Percentiles rank a stretch among this genome's conserved stretches.
Evolutionary conservation across 306 rosid species (phyloP).

Genomic region (Prunus mume): DNA sequence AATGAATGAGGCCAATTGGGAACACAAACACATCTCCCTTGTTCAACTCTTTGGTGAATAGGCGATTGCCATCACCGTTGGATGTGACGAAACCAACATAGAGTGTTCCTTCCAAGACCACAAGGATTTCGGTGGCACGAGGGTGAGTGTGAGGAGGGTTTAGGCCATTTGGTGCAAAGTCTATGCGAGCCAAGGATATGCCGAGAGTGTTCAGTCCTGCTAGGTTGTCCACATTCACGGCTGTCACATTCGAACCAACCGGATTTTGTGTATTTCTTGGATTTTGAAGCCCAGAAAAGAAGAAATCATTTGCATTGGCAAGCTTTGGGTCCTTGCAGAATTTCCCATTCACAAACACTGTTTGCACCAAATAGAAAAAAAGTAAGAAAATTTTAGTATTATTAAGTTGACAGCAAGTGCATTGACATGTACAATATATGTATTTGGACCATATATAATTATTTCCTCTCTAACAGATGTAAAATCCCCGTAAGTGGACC

Average conservation of each 20-base stretch:
- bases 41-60: background rate
- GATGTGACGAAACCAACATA: background rate
- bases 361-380: background rate
- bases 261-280: background rate
- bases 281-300: background rate
- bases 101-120: background rate
- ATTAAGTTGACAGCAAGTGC: background rate
- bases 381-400: background rate
- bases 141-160: constrained; percentile 3
- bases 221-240: background rate
- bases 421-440: background rate
- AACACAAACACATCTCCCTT: too few species aligned
- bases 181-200: background rate
- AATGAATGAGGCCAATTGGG: background rate
- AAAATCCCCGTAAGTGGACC: too few species aligned
- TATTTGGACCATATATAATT: background rate
- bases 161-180: background rate
- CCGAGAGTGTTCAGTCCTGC: background rate
- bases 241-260: background rate
- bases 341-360: background rate
- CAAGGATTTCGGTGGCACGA: background rate
- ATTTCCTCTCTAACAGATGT: too few species aligned
- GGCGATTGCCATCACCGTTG: background rate
- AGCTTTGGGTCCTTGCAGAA: constrained; percentile 4
- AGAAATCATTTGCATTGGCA: background rate